A percentile compares a stretch with the other conserved stretches of the same genome.
Conservation (phyloP, 192 early-diverging fungal genomes). For the Diversispora eburnea region DNA sequence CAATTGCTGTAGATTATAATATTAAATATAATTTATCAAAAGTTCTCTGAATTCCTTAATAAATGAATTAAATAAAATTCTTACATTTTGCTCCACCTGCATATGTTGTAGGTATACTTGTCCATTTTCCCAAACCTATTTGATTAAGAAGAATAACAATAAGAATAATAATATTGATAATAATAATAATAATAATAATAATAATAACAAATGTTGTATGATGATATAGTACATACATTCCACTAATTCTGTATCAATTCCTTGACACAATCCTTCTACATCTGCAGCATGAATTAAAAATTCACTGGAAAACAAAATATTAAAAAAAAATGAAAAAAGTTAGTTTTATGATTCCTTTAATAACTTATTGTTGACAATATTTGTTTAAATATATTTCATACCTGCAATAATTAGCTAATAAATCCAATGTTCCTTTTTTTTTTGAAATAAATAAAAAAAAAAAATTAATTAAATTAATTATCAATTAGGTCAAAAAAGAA, state of each 20-base stretch:
- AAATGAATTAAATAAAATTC: slow-evolving; percentile 21
- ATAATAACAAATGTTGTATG: not conserved
- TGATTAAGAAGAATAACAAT: not conserved
- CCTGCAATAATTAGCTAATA: slow-evolving; percentile 63
- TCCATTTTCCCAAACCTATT: slow-evolving; percentile 74
- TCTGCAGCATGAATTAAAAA: slow-evolving; percentile 98
- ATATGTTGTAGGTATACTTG: slow-evolving; percentile 87
- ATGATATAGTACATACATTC: slow-evolving; percentile 38
- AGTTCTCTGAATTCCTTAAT: not conserved
- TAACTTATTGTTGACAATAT: not conserved
- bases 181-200: not conserved
- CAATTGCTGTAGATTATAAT: slow-evolving; percentile 38
- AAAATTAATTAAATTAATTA: not conserved
- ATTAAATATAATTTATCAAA: not conserved
- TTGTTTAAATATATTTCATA: slow-evolving; percentile 24
- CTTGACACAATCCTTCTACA: slow-evolving; percentile 93
- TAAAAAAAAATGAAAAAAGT: not conserved
- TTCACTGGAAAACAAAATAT: slow-evolving; percentile 51
- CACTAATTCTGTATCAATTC: slow-evolving; percentile 89
- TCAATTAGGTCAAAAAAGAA: not conserved
- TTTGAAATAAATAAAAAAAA: not conserved
- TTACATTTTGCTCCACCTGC: slow-evolving; percentile 83
- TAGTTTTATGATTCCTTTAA: no score
- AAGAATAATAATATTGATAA: not conserved
- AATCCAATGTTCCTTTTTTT: slow-evolving; percentile 45